These are phyloP conservation scores for Calonectria pauciramosa DNA, from an alignment of 2,329 filamentous ascomycete species.

Conservation along the genomic window DNA sequence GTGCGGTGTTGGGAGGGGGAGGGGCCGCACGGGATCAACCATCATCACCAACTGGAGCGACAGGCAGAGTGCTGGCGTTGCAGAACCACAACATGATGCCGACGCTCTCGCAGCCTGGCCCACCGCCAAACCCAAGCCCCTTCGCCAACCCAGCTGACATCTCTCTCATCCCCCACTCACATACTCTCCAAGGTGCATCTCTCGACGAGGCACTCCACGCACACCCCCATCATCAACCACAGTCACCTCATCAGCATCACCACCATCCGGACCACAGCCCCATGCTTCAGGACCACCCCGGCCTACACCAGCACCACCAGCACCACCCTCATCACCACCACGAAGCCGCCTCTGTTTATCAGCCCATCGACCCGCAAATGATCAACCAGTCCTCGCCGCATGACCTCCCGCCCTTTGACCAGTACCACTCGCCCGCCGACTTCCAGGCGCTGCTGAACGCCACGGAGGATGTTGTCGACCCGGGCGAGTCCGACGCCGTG, in stretches of 20 bases:
- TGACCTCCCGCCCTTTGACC: slow-evolving; percentile 55
- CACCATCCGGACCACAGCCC: slow-evolving; percentile 40
- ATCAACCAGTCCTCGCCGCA: slow-evolving; percentile 59
- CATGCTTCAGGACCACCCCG: slow-evolving; percentile 49
- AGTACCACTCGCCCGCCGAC: slow-evolving; percentile 60
- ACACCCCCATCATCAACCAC: slow-evolving; percentile 33
- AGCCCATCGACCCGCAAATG: slow-evolving; percentile 73
- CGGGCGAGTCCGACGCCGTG: slow-evolving; percentile 53
- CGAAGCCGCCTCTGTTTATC: slow-evolving; percentile 57
- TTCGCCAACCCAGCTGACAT: slow-evolving; percentile 66
- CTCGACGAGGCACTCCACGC: slow-evolving; percentile 45
- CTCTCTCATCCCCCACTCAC: slow-evolving; percentile 57
- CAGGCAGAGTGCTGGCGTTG: slow-evolving; percentile 45
- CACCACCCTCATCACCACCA: slow-evolving; percentile 47
- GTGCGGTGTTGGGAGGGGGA: slow-evolving; percentile 24
- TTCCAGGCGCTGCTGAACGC: slow-evolving; percentile 69
- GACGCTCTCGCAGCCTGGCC: slow-evolving; percentile 42
- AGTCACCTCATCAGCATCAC: slow-evolving; percentile 37
- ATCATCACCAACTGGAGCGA: slow-evolving; percentile 31
- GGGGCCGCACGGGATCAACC: slow-evolving; percentile 27
- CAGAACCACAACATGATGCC: slow-evolving; percentile 48
- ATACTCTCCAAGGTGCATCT: slow-evolving; percentile 49
- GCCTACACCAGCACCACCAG: slow-evolving; percentile 38
- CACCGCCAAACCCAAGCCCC: slow-evolving; percentile 49
- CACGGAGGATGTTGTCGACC: slow-evolving; percentile 54